phyloP scores from a whole-genome alignment of 2,329 filamentous ascomycete genomes.

The Arthrocladium fulminans region DNA sequence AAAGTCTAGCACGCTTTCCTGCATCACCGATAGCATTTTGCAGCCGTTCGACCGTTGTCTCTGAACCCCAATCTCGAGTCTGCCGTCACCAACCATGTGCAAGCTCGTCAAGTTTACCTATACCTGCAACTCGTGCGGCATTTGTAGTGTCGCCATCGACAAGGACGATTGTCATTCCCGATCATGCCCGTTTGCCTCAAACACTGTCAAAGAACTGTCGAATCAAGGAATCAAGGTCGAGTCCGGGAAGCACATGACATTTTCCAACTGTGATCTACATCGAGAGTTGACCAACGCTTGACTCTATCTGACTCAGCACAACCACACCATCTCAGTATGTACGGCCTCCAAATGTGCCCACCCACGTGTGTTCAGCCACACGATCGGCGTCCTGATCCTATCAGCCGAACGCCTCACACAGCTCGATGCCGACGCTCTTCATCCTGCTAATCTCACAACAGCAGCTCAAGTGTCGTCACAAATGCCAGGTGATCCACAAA shows the following conservation, averaged over 20 bases:
- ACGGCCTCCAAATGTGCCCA: too few relatives aligned
- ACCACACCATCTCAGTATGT: too few relatives aligned
- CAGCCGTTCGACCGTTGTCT: background rate
- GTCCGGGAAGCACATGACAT: background rate
- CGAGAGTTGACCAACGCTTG: background rate
- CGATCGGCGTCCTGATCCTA: too few relatives aligned
- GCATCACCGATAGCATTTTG: background rate
- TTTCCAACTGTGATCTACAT: conserved; percentile 1
- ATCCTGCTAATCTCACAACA: background rate
- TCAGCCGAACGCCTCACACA: too few relatives aligned
- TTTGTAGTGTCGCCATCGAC: background rate
- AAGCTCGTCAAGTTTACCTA: conserved; percentile 3
- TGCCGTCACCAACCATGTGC: background rate
- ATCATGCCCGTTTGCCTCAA: background rate
- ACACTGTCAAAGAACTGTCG: background rate
- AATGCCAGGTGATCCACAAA: background rate
- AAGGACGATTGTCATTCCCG: conserved; percentile 1
- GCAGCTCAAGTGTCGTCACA: background rate
- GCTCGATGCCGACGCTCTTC: background rate
- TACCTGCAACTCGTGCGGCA: background rate
- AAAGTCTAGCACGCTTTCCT: too few relatives aligned
- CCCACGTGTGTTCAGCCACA: too few relatives aligned
- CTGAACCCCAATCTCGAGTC: background rate
- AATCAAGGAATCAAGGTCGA: background rate
- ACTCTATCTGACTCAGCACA: too few relatives aligned